A percentile compares a stretch with the other conserved stretches of the same genome.
phyloP scores from a whole-genome alignment of 352 stramenopile species.

The Pythium sp. region DNA sequence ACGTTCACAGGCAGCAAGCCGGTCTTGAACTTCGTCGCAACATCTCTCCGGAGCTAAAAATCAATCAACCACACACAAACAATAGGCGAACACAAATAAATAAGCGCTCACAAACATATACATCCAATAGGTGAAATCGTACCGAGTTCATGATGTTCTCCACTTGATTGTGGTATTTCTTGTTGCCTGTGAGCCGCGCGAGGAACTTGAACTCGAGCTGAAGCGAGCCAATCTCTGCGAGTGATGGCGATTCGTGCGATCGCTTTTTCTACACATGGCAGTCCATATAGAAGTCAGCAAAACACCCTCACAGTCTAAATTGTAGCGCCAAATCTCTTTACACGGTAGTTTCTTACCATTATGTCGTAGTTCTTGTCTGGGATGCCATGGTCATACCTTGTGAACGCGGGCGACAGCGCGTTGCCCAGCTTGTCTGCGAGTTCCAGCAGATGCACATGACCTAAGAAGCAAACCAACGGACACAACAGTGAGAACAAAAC shows the following conservation, averaged over 20 bases:
- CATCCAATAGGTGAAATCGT: background rate
- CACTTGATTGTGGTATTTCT: conserved; percentile 63
- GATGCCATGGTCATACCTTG: conserved; percentile 45
- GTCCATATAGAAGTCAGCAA: background rate
- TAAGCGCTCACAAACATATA: background rate
- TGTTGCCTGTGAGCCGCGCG: conserved; percentile 49
- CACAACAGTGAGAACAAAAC: background rate
- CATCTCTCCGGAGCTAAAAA: conserved; percentile 45
- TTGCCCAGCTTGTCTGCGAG: conserved; percentile 63
- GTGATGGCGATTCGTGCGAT: conserved; percentile 34
- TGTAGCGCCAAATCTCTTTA: background rate
- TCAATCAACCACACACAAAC: background rate
- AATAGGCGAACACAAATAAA: background rate
- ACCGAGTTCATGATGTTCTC: conserved; percentile 69
- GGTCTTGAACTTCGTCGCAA: conserved; percentile 50
- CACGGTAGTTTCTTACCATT: no score
- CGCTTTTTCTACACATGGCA: conserved; percentile 27
- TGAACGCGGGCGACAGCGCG: conserved; percentile 59
- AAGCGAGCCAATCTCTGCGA: conserved; percentile 68
- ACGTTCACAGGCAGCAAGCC: conserved; percentile 56
- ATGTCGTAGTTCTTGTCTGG: conserved; percentile 69
- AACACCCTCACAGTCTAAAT: background rate
- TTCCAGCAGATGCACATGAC: conserved; percentile 52
- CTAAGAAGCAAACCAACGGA: conserved; percentile 15
- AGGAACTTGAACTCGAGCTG: conserved; percentile 87